phyloP scores from a whole-genome alignment of 2,329 filamentous ascomycete genomes.

The Alternaria viburni region DNA sequence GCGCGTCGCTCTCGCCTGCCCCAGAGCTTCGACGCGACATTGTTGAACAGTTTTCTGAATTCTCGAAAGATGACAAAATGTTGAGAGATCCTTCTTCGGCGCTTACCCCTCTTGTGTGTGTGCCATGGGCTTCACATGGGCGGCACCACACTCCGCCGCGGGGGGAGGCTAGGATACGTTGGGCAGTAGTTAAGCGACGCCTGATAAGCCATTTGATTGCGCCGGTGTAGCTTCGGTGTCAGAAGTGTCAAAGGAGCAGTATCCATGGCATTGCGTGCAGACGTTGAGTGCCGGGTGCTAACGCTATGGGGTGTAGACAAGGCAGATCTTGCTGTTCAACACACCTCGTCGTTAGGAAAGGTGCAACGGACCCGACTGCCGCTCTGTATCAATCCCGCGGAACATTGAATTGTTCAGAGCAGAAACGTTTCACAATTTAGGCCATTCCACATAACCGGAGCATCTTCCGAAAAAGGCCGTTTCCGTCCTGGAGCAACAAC shows the following conservation, averaged over 20 bases:
- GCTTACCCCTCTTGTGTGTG: constrained; percentile 6
- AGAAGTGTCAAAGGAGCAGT: constrained; percentile 3
- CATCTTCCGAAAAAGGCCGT: not conserved
- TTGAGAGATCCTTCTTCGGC: not conserved
- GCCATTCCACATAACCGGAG: not conserved
- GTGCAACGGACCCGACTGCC: not conserved
- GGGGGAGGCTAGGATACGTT: constrained; percentile 6
- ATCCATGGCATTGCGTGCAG: constrained; percentile 10
- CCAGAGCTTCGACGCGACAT: constrained; percentile 5
- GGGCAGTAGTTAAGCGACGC: constrained; percentile 12
- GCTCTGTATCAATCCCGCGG: not conserved
- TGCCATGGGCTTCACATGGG: constrained; percentile 1
- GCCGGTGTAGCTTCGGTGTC: constrained; percentile 3
- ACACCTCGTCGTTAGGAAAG: not conserved
- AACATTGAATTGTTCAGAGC: not conserved
- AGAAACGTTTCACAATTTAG: not conserved
- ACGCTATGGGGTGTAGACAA: constrained; percentile 1
- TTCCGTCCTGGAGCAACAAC: not conserved
- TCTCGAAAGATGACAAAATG: not conserved
- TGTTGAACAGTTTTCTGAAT: not conserved
- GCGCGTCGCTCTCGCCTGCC: constrained; percentile 6
- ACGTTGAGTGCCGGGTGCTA: constrained; percentile 9
- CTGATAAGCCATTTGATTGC: constrained; percentile 14
- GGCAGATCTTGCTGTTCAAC: constrained; percentile 11
- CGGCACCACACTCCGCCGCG: constrained; percentile 1